Base-by-base conservation (phyloP, 2,329 filamentous ascomycete species). In the Rutstroemia sp. region DNA sequence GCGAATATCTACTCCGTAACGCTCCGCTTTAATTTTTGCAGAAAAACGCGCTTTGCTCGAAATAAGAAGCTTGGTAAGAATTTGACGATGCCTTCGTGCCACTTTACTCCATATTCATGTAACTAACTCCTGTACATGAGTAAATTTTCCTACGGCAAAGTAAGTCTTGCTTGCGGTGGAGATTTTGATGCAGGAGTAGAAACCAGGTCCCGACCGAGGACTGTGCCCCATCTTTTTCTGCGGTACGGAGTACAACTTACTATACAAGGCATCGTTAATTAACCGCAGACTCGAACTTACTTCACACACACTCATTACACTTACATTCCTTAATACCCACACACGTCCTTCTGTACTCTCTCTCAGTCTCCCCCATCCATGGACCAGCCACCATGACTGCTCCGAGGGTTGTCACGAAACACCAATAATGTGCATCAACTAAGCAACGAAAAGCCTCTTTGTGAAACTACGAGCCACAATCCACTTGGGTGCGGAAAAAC, bases 391-490 rank as follows among this genome's bases (percentile, higher is more conserved):
- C 46, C 36, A 36, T 51, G 12, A 51, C 30, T 17, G 16, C 16
- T 17, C 7, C 10, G 48, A 25, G 17, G 19, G n/a, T 25, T 38
- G 25, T 50, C 19, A 50, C 48, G 34, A 54, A 48, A 54, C 45
- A 49, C 36, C 51, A 54, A 54, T 54, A 17, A 48, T 38, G 36
- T 54, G 51, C 30, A 48, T 10, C 42, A 4, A 54, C 17, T 23
- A 27, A 23, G 39, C 25, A 2, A 21, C 9, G n/a, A 42, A 49
- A 30, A 10, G 16, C 45, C 23, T 42, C 45, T 49, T 42, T 34
- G 45, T 54, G 52, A 54, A 50, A 54, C 52, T 54, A 49, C 39
- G 36, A 54, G 52, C 45, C 52, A 54, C 52, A 54, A 27, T 49
- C 36, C 23, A n/a, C 25, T 34, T 39, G n/a, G 34, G 6, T 12